Conservation (phyloP, 2,329 filamentous ascomycete genomes). For the Monosporascus sp. region DNA sequence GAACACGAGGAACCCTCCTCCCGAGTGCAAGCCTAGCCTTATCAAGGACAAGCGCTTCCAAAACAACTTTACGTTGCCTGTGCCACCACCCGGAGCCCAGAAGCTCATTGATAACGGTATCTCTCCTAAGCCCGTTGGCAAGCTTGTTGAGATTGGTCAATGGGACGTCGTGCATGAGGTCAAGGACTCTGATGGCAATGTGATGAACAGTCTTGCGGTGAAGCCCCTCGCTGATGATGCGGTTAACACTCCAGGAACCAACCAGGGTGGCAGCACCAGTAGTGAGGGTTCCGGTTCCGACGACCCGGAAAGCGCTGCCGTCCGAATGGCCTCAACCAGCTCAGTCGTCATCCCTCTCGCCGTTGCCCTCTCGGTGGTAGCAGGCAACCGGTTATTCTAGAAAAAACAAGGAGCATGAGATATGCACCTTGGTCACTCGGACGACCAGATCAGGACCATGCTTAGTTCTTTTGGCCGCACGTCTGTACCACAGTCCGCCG, state of each 20-base stretch:
- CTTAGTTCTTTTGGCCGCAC: no score
- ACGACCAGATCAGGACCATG: no score
- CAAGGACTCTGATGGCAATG: constrained; percentile 35
- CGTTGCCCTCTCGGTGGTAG: background rate
- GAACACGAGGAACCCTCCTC: constrained; percentile 46
- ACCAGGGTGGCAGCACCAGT: constrained; percentile 2
- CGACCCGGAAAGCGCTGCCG: constrained; percentile 8
- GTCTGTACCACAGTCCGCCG: no score
- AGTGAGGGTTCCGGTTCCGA: background rate
- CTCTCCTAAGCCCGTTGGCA: constrained; percentile 55
- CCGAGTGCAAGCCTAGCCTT: constrained; percentile 60
- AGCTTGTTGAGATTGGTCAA: constrained; percentile 63
- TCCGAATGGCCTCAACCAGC: constrained; percentile 1
- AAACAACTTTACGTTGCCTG: constrained; percentile 74
- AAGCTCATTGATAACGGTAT: constrained; percentile 75
- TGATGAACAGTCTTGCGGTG: constrained; percentile 43
- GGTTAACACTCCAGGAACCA: constrained; percentile 16
- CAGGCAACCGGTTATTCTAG: no score
- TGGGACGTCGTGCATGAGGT: constrained; percentile 51
- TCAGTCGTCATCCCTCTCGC: background rate
- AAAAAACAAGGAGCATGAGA: no score
- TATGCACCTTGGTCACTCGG: no score
- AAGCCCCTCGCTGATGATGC: constrained; percentile 18
- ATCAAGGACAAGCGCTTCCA: constrained; percentile 67
- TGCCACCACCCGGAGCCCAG: constrained; percentile 60